Base-by-base conservation (phyloP, 805 yeast genomes). In the Wickerhamiella siamensis region DNA sequence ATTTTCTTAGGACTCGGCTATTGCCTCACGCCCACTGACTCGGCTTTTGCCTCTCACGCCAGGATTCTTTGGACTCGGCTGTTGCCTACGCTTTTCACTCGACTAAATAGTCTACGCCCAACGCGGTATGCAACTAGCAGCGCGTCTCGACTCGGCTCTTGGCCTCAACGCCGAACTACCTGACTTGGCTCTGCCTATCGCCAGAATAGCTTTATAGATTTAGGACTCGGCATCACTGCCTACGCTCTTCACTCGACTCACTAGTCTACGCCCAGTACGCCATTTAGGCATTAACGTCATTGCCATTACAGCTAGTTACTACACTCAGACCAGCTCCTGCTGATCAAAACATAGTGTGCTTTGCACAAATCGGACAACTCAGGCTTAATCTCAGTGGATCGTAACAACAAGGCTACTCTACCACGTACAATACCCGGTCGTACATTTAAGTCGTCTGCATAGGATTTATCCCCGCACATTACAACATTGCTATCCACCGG, bases 331-430 rank as follows among this genome's bases (percentile, higher is more conserved):
- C 29, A 24, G 29, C 29, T 6, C 29, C 29, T 24, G 29, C 29
- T 24, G 29, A 24, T 24, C 10, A 24, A 24, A 24, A 24, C 29
- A 24, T 24, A 24, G 29, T 24, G 29, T 24, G 29, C 29, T 24
- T 24, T 24, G 29, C 29, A 24, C 29, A 50, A 59, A 59, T 59
- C 64, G 57, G 63, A 58, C 65, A 61, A 61, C 64, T 51, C 56
- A 54, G 61, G 67, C 66, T 62, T 61, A 62, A 62, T 64, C 68
- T 64, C 69, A 64, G 69, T 66, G 65, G 70, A 65, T 66, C 70
- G 71, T 64, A 66, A 64, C 69, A 64, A 65, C 70, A 66, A 64
- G 71, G 70, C 70, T 65, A 65, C 70, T 66, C 70, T 64, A 62
- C 70, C 65, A 66, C 69, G 61, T 61, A 61, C 65, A 63, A 62